Percentiles rank a stretch among this genome's conserved stretches.
phyloP scores from a whole-genome alignment of 2,329 filamentous ascomycete species.

The Xenosphaeropsis pyriputrescens region DNA sequence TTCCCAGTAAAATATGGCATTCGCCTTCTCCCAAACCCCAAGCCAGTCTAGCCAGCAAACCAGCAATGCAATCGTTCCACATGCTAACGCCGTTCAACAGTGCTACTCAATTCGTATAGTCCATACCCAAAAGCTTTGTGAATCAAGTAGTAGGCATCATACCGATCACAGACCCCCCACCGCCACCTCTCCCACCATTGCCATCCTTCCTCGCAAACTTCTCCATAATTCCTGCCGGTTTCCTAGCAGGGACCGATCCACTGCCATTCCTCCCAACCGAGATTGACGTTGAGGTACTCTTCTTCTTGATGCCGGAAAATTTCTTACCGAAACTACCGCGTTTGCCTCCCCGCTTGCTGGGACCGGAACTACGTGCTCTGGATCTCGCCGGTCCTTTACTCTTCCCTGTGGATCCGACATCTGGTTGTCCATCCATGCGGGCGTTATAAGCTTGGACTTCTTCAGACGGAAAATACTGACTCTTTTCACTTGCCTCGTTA shows the following conservation, averaged over 20 bases:
- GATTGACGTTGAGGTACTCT: conserved; percentile 1
- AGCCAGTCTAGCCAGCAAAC: too few relatives aligned
- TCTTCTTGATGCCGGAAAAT: conserved; percentile 9
- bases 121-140: too few relatives aligned
- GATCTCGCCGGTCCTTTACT: background rate
- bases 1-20: too few relatives aligned
- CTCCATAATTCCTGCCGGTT: conserved; percentile 1
- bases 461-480: background rate
- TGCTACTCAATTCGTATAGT: too few relatives aligned
- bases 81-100: too few relatives aligned
- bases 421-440: too few relatives aligned
- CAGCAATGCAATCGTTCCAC: too few relatives aligned
- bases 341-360: background rate
- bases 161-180: conserved; percentile 7
- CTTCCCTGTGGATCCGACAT: background rate
- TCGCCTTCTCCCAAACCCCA: too few relatives aligned
- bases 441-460: background rate
- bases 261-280: conserved; percentile 5
- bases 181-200: conserved; percentile 1
- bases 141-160: conserved; percentile 10
- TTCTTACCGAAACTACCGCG: conserved; percentile 1
- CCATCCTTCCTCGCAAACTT: conserved; percentile 1
- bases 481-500: background rate
- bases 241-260: background rate
- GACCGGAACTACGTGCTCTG: background rate